Evolutionary conservation across 2,329 filamentous ascomycete species (phyloP).

Genomic region (Grosmannia serpens): DNA sequence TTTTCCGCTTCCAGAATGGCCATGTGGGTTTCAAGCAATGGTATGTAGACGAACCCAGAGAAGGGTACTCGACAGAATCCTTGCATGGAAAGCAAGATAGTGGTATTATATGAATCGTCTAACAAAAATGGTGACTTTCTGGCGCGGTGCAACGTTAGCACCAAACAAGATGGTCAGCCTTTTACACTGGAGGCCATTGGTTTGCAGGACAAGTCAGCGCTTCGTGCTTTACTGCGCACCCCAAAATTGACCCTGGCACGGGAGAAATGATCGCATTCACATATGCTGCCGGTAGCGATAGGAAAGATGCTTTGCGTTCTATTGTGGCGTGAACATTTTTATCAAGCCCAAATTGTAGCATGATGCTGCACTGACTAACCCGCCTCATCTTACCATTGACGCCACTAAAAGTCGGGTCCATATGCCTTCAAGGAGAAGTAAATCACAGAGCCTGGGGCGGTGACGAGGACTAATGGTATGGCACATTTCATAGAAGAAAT

Average conservation of each 20-base stretch:
- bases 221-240: conserved; percentile 39
- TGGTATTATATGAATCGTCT: conserved; percentile 42
- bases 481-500: conserved; percentile 36
- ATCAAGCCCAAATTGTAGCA: conserved; percentile 35
- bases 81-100: conserved; percentile 42
- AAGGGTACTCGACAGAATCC: conserved; percentile 38
- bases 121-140: conserved; percentile 52
- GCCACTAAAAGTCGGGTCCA: conserved; percentile 32
- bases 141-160: conserved; percentile 41
- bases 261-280: conserved; percentile 41
- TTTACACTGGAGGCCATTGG: conserved; percentile 39
- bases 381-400: conserved; percentile 36
- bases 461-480: conserved; percentile 43
- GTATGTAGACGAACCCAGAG: conserved; percentile 26
- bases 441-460: conserved; percentile 43
- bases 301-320: conserved; percentile 29
- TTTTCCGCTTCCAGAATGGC: conserved; percentile 26
- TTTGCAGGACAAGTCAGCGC: conserved; percentile 37
- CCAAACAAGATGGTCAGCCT: conserved; percentile 42
- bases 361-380: conserved; percentile 35
- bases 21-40: conserved; percentile 31
- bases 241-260: conserved; percentile 39
- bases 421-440: conserved; percentile 30
- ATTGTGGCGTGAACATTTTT: conserved; percentile 36
- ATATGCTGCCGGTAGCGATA: conserved; percentile 34